A percentile compares a stretch with the other conserved stretches of the same genome.
These are phyloP conservation scores for Pharnaceum exiguum DNA, from an alignment of 148 eudicot genomes.

Conservation along the genomic window DNA sequence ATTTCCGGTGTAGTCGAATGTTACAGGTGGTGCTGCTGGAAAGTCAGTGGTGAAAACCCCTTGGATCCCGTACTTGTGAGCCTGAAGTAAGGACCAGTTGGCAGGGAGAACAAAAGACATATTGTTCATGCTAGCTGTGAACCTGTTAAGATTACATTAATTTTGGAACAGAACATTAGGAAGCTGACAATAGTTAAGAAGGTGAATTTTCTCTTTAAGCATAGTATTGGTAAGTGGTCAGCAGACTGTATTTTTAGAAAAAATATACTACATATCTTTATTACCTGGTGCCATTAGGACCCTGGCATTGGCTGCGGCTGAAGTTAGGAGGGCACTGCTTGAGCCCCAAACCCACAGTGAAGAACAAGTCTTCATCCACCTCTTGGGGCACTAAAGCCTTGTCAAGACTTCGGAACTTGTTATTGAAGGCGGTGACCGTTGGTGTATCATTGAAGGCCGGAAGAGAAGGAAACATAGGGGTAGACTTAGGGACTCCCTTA, in stretches of 20 bases:
- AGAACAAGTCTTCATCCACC: conserved; percentile 55
- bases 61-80: conserved; percentile 50
- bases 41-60: conserved; percentile 76
- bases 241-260: too few relatives aligned
- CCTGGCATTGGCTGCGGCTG: conserved; percentile 53
- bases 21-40: conserved; percentile 59
- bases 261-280: too few relatives aligned
- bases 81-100: conserved; percentile 67
- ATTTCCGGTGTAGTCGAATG: conserved; percentile 88
- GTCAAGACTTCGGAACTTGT: conserved; percentile 46
- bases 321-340: conserved; percentile 51
- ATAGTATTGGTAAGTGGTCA: too few relatives aligned
- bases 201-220: too few relatives aligned
- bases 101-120: conserved; percentile 70
- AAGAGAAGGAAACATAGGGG: conserved; percentile 42
- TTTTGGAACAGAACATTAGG: too few relatives aligned
- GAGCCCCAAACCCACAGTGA: conserved; percentile 79
- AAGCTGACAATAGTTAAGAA: too few relatives aligned
- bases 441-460: conserved; percentile 73
- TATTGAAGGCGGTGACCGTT: conserved; percentile 59
- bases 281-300: conserved; percentile 68
- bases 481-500: conserved; percentile 25
- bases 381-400: conserved; percentile 48
- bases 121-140: conserved; percentile 92
- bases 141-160: conserved; percentile 10